Percentiles rank a stretch among this genome's conserved stretches.
Conservation (phyloP, 495 filamentous ascomycete genomes). For the Cercophora sp. region DNA sequence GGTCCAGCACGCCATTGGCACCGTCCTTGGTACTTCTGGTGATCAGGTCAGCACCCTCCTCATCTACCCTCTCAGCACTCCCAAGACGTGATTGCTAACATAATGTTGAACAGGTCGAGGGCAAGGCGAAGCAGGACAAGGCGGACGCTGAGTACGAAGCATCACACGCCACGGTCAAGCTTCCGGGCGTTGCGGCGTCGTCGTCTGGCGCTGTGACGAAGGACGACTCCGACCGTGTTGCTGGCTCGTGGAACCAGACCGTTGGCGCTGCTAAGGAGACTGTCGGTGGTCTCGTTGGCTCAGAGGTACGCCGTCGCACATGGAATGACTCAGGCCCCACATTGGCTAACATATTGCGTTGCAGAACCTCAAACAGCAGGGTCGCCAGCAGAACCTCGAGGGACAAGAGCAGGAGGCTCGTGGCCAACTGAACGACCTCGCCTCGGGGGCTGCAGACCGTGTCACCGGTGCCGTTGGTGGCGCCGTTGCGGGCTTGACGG, state of each 20-base stretch:
- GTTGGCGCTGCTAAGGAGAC: slow-evolving; percentile 80
- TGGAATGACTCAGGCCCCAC: background rate
- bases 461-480: slow-evolving; percentile 66
- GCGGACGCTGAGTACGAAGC: slow-evolving; percentile 61
- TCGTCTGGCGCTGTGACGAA: slow-evolving; percentile 65
- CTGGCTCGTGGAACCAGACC: slow-evolving; percentile 82
- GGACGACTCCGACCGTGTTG: slow-evolving; percentile 66
- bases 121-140: slow-evolving; percentile 56
- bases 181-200: slow-evolving; percentile 64
- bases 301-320: slow-evolving; percentile 46
- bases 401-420: slow-evolving; percentile 80
- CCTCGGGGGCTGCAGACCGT: slow-evolving; percentile 67
- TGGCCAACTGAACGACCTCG: slow-evolving; percentile 76
- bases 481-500: slow-evolving; percentile 65
- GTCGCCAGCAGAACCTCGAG: slow-evolving; percentile 71
- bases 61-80: too few relatives aligned
- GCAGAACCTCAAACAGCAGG: slow-evolving; percentile 63
- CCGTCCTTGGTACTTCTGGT: slow-evolving; percentile 66
- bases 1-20: slow-evolving; percentile 67
- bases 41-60: slow-evolving; percentile 52
- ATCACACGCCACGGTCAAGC: slow-evolving; percentile 68
- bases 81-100: slow-evolving; percentile 13
- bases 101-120: slow-evolving; percentile 29
- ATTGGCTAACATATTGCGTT: background rate
- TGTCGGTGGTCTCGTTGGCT: slow-evolving; percentile 70